Evolutionary conservation across 306 rosid species (phyloP).

Genomic region (Sechiopsis laciniata): DNA sequence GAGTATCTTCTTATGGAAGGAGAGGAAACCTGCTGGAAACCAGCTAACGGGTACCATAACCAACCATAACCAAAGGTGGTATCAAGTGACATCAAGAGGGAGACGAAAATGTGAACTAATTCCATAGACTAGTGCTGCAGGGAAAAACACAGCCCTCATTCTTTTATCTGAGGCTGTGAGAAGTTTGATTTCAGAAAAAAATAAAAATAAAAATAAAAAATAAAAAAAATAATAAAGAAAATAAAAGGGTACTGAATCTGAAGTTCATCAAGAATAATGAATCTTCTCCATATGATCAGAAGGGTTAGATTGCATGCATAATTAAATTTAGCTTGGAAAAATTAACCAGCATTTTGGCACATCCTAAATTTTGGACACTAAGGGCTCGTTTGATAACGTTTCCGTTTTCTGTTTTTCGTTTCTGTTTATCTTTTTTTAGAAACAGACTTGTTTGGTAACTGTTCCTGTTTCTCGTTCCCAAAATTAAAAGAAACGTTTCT

Average conservation of each 20-base stretch:
- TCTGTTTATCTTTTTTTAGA: too few relatives aligned
- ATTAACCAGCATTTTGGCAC: background rate
- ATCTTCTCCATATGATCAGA: background rate
- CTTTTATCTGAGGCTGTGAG: background rate
- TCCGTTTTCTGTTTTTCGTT: too few relatives aligned
- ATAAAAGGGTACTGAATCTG: too few relatives aligned
- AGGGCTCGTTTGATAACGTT: too few relatives aligned
- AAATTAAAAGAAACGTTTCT: too few relatives aligned
- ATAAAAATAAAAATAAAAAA: too few relatives aligned
- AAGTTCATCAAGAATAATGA: background rate
- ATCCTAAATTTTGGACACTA: background rate
- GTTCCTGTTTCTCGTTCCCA: too few relatives aligned
- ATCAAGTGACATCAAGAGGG: background rate
- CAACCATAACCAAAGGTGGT: background rate
- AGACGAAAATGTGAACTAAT: too few relatives aligned
- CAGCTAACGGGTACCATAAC: background rate
- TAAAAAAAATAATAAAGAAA: too few relatives aligned
- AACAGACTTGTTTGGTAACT: too few relatives aligned
- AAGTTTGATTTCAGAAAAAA: background rate
- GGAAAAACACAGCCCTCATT: background rate
- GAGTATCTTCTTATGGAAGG: background rate
- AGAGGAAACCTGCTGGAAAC: background rate
- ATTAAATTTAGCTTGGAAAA: background rate
- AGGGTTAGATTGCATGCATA: background rate
- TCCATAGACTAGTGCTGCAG: too few relatives aligned